Base-by-base conservation (phyloP, 179 eudicot species). In the Silene noctiflora region DNA sequence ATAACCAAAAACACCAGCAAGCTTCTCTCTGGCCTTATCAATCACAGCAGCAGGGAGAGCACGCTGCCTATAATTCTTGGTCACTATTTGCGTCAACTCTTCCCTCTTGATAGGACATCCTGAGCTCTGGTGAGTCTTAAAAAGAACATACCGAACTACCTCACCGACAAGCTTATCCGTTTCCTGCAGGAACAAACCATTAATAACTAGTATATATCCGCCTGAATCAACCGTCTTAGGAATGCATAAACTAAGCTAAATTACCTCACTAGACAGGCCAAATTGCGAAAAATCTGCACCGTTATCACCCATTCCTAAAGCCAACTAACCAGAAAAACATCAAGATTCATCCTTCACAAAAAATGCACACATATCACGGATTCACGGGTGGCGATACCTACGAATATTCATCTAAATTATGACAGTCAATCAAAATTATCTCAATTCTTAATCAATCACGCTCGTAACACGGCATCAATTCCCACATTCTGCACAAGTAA, bases 81-180 rank as follows among this genome's bases (percentile, higher is more conserved):
- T 85, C 66, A 95, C 78, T 55, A 91, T 78, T 76, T 88, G 96
- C 13, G 91, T 87, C 53, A 95, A 81, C 58, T 93, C 97, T 1
- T 91, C 96, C 82, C 97, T 89, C 71, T 88, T 95, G 22, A 95
- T 89, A 14, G 99, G 99, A 72, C 99, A 93, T 33, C 99, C 97
- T 21, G 86, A 85, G 80, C 81, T 93, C 75, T 95, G 96, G 58
- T 89, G 91, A 67, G 90, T 83, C 79, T 91, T 93, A 75, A 95
- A 95, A 4, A 95, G 88, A 53, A 93, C 84, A 76, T 86, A 91
- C 27, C 99, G 93, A 59, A 93, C 84, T 25, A 95, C 93, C 82
- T 93, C 97, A 33, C 87, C 91, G 24, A 93, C 88, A 42, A 93
- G 89, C 71, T 90, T 89, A 75, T 93, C 97, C 70, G 83, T 87